Evolutionary conservation across 495 filamentous ascomycete species (phyloP).

Genomic region (Aspergillus egyptiacus): DNA sequence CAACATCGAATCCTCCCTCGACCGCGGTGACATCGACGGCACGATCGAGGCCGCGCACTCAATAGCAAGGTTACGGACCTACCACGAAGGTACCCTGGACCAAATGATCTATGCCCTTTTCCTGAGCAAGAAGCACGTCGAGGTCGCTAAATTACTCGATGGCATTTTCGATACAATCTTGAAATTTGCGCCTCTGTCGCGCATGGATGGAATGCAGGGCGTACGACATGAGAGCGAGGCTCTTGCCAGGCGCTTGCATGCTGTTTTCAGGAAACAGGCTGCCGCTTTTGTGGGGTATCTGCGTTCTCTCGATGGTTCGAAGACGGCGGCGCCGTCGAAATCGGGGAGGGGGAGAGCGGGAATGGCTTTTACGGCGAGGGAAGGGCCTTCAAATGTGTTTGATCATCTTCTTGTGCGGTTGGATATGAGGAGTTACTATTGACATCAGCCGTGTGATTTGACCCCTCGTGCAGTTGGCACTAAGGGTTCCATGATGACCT

Average conservation of each 20-base stretch:
- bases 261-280: conserved; percentile 58
- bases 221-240: conserved; percentile 36
- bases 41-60: conserved; percentile 49
- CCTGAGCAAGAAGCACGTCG: conserved; percentile 48
- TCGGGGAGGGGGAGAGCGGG: conserved; percentile 25
- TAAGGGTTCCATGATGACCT: too few relatives aligned
- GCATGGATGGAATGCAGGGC: conserved; percentile 35
- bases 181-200: conserved; percentile 53
- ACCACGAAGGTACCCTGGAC: conserved; percentile 73
- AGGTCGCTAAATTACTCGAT: conserved; percentile 68
- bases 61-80: conserved; percentile 58
- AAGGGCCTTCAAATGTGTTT: conserved; percentile 39
- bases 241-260: conserved; percentile 51
- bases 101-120: conserved; percentile 69
- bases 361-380: conserved; percentile 23
- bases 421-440: conserved; percentile 48
- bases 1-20: conserved; percentile 53
- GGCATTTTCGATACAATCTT: conserved; percentile 70
- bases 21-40: conserved; percentile 40
- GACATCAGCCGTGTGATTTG: conserved; percentile 3
- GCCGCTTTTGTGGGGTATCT: conserved; percentile 52
- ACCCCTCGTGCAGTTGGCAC: too few relatives aligned
- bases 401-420: conserved; percentile 43
- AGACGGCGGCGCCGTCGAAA: conserved; percentile 29
- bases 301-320: conserved; percentile 43